phyloP scores from a whole-genome alignment of 768 basidiomycete genomes.

The Lactarius trivialis region DNA sequence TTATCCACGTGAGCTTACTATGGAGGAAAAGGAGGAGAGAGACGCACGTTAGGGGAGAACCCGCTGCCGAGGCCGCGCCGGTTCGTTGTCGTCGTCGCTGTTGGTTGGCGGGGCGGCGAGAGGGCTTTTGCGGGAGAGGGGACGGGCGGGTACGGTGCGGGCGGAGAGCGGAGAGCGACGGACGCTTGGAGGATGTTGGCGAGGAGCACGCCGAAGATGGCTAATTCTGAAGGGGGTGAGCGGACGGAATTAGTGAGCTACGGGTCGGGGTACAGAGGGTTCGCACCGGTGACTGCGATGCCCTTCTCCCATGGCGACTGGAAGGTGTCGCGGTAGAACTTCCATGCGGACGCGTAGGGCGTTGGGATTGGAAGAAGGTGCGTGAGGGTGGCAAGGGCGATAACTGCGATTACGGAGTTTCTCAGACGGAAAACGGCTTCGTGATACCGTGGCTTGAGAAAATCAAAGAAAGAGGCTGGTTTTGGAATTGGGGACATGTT shows the following conservation, averaged over 20 bases:
- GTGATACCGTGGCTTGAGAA: slow-evolving; percentile 19
- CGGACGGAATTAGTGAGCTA: neutral
- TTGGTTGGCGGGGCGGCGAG: neutral
- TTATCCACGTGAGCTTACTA: neutral
- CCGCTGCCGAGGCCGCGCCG: slow-evolving; percentile 14
- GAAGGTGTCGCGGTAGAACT: slow-evolving; percentile 19
- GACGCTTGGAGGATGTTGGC: slow-evolving; percentile 17
- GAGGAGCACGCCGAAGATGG: slow-evolving; percentile 9
- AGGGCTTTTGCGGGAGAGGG: slow-evolving; percentile 13
- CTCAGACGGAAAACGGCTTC: slow-evolving; percentile 19
- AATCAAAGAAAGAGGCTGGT: slow-evolving; percentile 13
- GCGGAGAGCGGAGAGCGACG: slow-evolving; percentile 17
- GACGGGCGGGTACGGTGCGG: slow-evolving; percentile 12
- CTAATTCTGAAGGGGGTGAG: slow-evolving; percentile 6
- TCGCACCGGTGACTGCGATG: slow-evolving; percentile 14
- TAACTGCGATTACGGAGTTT: slow-evolving; percentile 15
- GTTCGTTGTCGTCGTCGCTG: neutral
- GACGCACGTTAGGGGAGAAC: slow-evolving; percentile 19
- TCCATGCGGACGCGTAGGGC: slow-evolving; percentile 19
- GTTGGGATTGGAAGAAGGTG: slow-evolving; percentile 23
- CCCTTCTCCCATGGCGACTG: slow-evolving; percentile 18
- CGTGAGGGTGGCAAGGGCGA: slow-evolving; percentile 13
- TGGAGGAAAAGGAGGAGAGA: no score
- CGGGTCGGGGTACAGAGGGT: neutral
- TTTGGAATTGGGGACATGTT: slow-evolving; percentile 9